Base-by-base conservation (phyloP, 805 yeast species). In the Teunomyces cretensis region DNA sequence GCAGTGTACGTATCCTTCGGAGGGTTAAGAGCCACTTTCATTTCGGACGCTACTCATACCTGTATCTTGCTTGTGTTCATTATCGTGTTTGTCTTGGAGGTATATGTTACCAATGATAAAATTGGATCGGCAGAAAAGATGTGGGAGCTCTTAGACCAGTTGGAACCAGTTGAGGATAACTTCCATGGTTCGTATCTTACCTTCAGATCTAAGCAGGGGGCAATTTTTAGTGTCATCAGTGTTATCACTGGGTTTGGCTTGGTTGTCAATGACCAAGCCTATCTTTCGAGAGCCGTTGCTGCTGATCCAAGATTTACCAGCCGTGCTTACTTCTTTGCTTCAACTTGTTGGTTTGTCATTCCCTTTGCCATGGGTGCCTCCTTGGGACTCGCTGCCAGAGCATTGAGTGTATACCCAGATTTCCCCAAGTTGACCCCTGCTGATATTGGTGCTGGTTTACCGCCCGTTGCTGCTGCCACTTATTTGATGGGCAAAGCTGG, bases 321-420 rank as follows among this genome's bases (percentile, higher is more conserved):
- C 27, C 33, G 50, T 8, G 63, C 60, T n/a, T 58, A 60, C 46
- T 53, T 58, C 32, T 48, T 55, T 47, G 64, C 62, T 6, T 54
- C 56, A 2, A 43, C 53, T 17, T 53, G 58, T 45, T 60, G 64
- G 64, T 58, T 57, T 50, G 50, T 60, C 16, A 57, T 58, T 42
- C 65, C 65, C 11, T 53, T 55, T 44, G 53, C 60, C 3, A 51
- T 60, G 49, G 62, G 63, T 8, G 45, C 53, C 30, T 47, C 70
- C 5, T 51, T 55, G 49, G 78, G 77, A 6, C 55, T 72, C 43
- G 75, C 79, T 4, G 66, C 72, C 36, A 53, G 62, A 49, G 67
- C 67, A 8, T 49, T 62, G 33, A 40, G 54, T 12, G 52, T 26
- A 11, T 49, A 55, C 28, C 56, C 63, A 6, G 56, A 52, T 14